These are phyloP conservation scores for Torulaspora maleeae DNA, from an alignment of 805 yeast species.

Conservation along the genomic window DNA sequence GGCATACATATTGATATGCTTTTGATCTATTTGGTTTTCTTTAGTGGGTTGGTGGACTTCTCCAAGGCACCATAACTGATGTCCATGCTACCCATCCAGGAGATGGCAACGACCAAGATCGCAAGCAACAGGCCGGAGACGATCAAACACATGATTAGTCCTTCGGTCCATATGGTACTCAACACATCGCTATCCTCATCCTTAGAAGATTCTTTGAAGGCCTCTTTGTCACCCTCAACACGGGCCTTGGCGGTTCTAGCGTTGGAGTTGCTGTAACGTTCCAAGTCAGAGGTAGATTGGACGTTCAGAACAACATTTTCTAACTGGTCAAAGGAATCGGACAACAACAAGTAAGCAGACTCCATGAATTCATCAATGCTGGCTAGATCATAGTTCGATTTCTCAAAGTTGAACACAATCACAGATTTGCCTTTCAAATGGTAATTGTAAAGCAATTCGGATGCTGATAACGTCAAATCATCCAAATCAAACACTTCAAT, in stretches of 20 bases:
- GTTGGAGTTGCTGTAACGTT: neutral
- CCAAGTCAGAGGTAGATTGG: slow-evolving; percentile 4
- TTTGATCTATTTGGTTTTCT: slow-evolving; percentile 27
- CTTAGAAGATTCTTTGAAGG: neutral
- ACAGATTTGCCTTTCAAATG: slow-evolving; percentile 18
- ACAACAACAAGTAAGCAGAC: slow-evolving; percentile 21
- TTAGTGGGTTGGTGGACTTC: slow-evolving; percentile 39
- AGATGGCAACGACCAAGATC: slow-evolving; percentile 56
- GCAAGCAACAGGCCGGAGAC: slow-evolving; percentile 57
- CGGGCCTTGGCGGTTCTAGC: slow-evolving; percentile 6
- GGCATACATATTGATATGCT: slow-evolving; percentile 3
- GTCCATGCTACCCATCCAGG: slow-evolving; percentile 67
- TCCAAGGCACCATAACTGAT: slow-evolving; percentile 82
- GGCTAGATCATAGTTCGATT: slow-evolving; percentile 22
- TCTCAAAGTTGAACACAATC: slow-evolving; percentile 25
- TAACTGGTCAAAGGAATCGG: slow-evolving; percentile 19
- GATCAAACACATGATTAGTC: slow-evolving; percentile 69
- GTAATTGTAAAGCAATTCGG: slow-evolving; percentile 22
- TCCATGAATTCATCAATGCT: slow-evolving; percentile 29
- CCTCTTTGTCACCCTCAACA: slow-evolving; percentile 2
- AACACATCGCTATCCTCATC: slow-evolving; percentile 21
- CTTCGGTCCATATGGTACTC: slow-evolving; percentile 42
- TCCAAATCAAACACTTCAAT: slow-evolving; percentile 11
- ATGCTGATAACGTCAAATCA: slow-evolving; percentile 19
- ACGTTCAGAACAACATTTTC: slow-evolving; percentile 24